These are phyloP conservation scores for Penicillium lagena DNA, from an alignment of 495 filamentous ascomycete genomes.

Conservation along the genomic window DNA sequence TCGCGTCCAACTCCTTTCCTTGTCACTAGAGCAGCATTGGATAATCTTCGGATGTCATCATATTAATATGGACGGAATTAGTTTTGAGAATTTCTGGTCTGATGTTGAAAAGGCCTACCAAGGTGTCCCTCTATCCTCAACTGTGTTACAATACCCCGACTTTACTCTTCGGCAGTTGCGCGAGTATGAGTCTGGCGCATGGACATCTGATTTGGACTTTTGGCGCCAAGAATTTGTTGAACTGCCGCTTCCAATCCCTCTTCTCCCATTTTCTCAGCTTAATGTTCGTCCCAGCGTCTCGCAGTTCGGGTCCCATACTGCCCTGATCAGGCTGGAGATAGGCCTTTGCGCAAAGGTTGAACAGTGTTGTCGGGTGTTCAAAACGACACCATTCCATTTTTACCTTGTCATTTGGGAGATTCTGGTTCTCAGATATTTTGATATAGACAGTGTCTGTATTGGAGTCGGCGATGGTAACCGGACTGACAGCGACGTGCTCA, in stretches of 20 bases:
- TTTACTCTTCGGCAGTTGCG: conserved; percentile 17
- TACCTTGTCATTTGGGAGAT: conserved; percentile 30
- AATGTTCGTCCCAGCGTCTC: conserved; percentile 5
- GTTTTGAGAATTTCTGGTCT: conserved; percentile 28
- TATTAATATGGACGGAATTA: conserved; percentile 43
- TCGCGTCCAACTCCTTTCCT: conserved; percentile 17
- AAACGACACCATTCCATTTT: conserved; percentile 37
- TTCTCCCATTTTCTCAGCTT: conserved; percentile 24
- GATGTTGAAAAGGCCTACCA: conserved; percentile 37
- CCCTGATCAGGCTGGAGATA: conserved; percentile 8
- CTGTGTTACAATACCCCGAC: conserved; percentile 16
- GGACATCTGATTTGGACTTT: conserved; percentile 20
- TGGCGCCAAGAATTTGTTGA: conserved; percentile 26
- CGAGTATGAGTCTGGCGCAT: conserved; percentile 9
- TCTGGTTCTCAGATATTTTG: conserved; percentile 18
- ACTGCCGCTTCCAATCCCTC: conserved; percentile 22
- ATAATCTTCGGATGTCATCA: conserved; percentile 36
- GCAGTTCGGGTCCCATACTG: conserved; percentile 4
- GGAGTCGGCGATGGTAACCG: conserved; percentile 40
- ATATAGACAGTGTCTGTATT: conserved; percentile 30
- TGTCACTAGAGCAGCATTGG: conserved; percentile 12
- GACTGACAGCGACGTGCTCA: conserved; percentile 15
- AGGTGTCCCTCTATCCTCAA: conserved; percentile 4
- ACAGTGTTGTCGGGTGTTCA: conserved; percentile 7
- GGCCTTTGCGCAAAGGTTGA: conserved; percentile 10